Conservation (phyloP, 2,329 filamentous ascomycete species). For the Raffaelea ambrosiae region DNA sequence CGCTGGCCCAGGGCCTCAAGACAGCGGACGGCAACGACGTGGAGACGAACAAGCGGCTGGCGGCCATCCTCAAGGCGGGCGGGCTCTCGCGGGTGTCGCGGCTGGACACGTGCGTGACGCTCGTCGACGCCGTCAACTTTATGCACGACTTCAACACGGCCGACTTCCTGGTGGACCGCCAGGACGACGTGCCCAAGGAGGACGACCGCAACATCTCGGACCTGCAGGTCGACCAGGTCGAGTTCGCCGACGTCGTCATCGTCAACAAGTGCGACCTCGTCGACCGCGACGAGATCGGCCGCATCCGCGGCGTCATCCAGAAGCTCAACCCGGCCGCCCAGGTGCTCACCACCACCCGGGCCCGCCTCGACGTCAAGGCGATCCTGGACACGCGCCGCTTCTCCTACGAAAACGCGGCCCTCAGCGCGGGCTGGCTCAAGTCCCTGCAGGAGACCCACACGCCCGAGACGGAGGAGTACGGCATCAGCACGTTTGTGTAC, state of each 20-base stretch:
- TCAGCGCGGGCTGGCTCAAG: constrained; percentile 61
- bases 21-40: neutral
- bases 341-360: constrained; percentile 50
- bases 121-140: constrained; percentile 66
- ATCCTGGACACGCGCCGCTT: constrained; percentile 61
- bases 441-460: constrained; percentile 59
- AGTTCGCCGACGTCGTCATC: constrained; percentile 66
- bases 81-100: constrained; percentile 57
- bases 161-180: constrained; percentile 57
- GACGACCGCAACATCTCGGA: constrained; percentile 69
- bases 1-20: constrained; percentile 15
- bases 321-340: constrained; percentile 60
- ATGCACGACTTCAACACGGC: constrained; percentile 64
- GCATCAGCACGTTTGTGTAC: constrained; percentile 65
- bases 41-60: neutral
- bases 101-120: constrained; percentile 63
- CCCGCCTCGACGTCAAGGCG: constrained; percentile 50
- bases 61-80: constrained; percentile 30
- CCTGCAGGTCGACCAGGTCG: constrained; percentile 68
- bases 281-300: constrained; percentile 22
- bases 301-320: constrained; percentile 45
- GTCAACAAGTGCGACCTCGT: constrained; percentile 64
- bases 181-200: constrained; percentile 53
- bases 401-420: constrained; percentile 53
- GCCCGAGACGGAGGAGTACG: constrained; percentile 66